phyloP scores from a whole-genome alignment of 164 flowering plant species.

The Sextonia rubra region DNA sequence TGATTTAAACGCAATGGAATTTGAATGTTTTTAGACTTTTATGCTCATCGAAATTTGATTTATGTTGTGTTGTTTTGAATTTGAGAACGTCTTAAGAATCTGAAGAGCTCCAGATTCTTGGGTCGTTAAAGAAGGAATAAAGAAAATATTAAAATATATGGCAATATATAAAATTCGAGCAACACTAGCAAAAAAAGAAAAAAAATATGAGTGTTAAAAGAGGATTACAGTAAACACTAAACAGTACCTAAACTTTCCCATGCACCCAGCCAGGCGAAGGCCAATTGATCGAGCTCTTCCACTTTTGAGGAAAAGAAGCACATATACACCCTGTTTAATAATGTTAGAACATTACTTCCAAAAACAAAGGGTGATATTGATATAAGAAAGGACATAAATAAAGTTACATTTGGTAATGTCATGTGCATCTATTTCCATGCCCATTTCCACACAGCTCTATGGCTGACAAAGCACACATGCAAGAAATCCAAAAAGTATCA shows the following conservation, averaged over 20 bases:
- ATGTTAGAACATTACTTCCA: not conserved
- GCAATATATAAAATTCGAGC: no score
- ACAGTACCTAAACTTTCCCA: conserved; percentile 81
- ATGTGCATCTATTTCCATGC: not conserved
- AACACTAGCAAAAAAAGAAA: no score
- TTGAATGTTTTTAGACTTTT: no score
- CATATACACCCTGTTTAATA: conserved; percentile 78
- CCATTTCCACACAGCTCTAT: not conserved
- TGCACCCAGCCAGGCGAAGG: conserved; percentile 65
- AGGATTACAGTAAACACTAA: conserved; percentile 11
- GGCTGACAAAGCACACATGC: not conserved
- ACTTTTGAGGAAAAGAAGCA: conserved; percentile 71
- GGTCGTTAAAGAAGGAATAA: no score
- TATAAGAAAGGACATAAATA: no score
- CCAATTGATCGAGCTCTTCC: conserved; percentile 75
- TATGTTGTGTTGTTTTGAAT: no score
- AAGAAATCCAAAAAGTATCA: not conserved
- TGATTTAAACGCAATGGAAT: no score
- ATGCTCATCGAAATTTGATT: no score
- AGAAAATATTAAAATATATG: no score
- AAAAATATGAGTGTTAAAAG: not conserved
- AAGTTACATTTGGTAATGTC: not conserved
- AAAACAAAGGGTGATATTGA: not conserved
- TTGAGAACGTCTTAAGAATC: no score
- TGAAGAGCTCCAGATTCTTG: no score